Evolutionary conservation across 1,139 yeast species (phyloP).

Genomic region (Geotrichum aggregatum): DNA sequence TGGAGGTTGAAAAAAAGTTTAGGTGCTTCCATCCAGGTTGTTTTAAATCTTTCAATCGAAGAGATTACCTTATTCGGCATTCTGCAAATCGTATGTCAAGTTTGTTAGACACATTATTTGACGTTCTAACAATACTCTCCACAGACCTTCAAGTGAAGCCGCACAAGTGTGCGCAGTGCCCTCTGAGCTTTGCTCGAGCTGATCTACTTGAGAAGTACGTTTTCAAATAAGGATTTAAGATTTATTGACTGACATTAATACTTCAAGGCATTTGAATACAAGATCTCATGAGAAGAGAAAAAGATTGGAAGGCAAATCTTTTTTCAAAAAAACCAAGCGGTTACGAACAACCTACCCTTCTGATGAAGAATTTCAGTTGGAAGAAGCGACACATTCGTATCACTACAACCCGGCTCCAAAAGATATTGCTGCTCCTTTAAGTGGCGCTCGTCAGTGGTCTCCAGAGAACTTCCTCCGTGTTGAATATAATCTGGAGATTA

Average conservation of each 20-base stretch:
- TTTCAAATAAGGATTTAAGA: background rate
- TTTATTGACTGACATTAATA: too few species aligned
- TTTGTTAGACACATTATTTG: background rate
- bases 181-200: slow-evolving; percentile 33
- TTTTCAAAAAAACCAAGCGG: slow-evolving; percentile 3
- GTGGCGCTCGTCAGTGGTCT: too few species aligned
- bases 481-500: too few species aligned
- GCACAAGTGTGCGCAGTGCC: slow-evolving; percentile 32
- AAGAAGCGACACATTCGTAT: too few species aligned
- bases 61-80: slow-evolving; percentile 39
- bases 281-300: slow-evolving; percentile 33
- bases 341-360: background rate
- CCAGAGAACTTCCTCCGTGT: too few species aligned
- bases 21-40: slow-evolving; percentile 34
- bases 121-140: background rate
- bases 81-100: slow-evolving; percentile 35
- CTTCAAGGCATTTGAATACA: slow-evolving; percentile 28
- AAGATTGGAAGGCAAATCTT: slow-evolving; percentile 24
- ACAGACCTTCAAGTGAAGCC: slow-evolving; percentile 32
- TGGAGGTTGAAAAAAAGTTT: slow-evolving; percentile 23
- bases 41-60: slow-evolving; percentile 37
- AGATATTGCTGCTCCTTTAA: too few species aligned
- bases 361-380: too few species aligned
- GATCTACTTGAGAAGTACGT: slow-evolving; percentile 32
- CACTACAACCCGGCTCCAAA: too few species aligned